Percentiles rank a stretch among this genome's conserved stretches.
Evolutionary conservation across 352 stramenopile species (phyloP).

Genomic region (Pilasporangium apinafurcum): DNA sequence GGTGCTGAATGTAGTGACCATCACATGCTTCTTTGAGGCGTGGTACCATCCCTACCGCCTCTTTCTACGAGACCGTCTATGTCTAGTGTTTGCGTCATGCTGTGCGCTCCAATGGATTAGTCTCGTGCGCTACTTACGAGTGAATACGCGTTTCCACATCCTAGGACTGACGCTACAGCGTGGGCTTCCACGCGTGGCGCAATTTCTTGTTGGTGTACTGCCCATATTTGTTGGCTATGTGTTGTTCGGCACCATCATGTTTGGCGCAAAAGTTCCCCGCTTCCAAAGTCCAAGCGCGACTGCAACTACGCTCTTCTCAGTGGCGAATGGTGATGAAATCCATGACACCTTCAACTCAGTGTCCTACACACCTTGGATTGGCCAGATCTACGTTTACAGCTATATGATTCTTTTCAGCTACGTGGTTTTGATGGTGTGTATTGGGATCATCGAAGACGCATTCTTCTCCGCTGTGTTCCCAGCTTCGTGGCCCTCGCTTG

Average conservation of each 20-base stretch:
- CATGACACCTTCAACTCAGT: constrained; percentile 80
- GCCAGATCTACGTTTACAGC: constrained; percentile 81
- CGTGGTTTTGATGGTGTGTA: constrained; percentile 86
- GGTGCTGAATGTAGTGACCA: constrained; percentile 41
- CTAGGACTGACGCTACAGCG: constrained; percentile 66
- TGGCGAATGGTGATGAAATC: constrained; percentile 86
- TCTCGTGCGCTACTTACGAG: constrained; percentile 65
- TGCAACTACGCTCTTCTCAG: constrained; percentile 76
- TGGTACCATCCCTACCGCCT: constrained; percentile 53
- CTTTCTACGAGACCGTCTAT: constrained; percentile 45
- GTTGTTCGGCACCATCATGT: constrained; percentile 83
- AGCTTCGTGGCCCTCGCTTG: constrained; percentile 45
- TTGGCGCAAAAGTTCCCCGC: constrained; percentile 68
- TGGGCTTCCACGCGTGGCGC: constrained; percentile 57
- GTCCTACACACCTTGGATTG: constrained; percentile 60
- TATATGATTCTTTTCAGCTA: constrained; percentile 89
- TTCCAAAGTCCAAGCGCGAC: constrained; percentile 66
- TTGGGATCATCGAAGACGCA: constrained; percentile 85
- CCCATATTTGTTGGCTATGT: constrained; percentile 84
- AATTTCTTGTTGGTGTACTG: constrained; percentile 80
- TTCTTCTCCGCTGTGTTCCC: constrained; percentile 83
- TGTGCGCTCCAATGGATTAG: constrained; percentile 71
- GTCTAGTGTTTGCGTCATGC: constrained; percentile 53
- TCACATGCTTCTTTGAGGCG: constrained; percentile 36
- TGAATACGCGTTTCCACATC: constrained; percentile 70